A percentile compares a stretch with the other conserved stretches of the same genome.
phyloP scores from a whole-genome alignment of 352 stramenopile genomes.

The Peronospora tabacina region DNA sequence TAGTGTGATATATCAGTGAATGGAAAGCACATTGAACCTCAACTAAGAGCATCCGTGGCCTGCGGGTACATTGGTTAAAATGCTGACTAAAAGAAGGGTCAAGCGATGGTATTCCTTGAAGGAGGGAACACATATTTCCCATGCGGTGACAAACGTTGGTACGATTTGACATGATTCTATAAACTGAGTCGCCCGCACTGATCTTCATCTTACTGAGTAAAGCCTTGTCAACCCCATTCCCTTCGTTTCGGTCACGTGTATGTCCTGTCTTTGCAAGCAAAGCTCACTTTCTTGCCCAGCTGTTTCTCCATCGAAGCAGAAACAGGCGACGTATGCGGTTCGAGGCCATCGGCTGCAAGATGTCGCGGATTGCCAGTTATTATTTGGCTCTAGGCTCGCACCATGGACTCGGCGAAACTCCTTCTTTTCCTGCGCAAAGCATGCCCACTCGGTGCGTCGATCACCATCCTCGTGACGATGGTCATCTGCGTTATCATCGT shows the following conservation, averaged over 20 bases:
- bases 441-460: slow-evolving; percentile 33
- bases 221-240: too few relatives aligned
- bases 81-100: not conserved
- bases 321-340: slow-evolving; percentile 20
- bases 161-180: not conserved
- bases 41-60: too few relatives aligned
- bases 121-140: too few relatives aligned
- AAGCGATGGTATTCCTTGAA: too few relatives aligned
- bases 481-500: slow-evolving; percentile 51
- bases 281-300: slow-evolving; percentile 16
- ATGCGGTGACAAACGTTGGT: not conserved
- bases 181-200: too few relatives aligned
- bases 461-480: slow-evolving; percentile 38
- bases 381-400: slow-evolving; percentile 7
- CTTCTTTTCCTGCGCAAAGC: slow-evolving; percentile 22
- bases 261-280: slow-evolving; percentile 18
- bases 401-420: slow-evolving; percentile 20
- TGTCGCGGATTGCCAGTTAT: not conserved
- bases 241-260: slow-evolving; percentile 16
- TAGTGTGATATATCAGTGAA: not conserved
- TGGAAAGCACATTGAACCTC: too few relatives aligned
- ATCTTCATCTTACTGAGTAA: too few relatives aligned
- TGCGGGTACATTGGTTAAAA: too few relatives aligned
- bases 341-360: slow-evolving; percentile 1
- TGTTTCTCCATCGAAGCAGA: slow-evolving; percentile 5